These are phyloP conservation scores for Populus nigra DNA, from an alignment of 345 rosid genomes.

Conservation along the genomic window DNA sequence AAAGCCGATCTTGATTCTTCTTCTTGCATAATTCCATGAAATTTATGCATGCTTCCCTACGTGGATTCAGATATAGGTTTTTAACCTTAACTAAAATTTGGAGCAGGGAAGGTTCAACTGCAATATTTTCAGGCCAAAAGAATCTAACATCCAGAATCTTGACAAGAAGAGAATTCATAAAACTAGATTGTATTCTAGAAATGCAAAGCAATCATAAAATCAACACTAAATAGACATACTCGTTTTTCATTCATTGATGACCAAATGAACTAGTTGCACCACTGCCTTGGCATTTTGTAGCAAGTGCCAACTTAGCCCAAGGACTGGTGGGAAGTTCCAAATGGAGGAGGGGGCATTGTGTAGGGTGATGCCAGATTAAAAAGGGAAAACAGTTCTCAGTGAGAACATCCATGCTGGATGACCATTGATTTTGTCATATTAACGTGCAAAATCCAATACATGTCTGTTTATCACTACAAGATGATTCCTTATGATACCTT, in stretches of 20 bases:
- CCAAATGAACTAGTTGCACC: background rate
- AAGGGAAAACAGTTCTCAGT: background rate
- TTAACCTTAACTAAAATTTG: background rate
- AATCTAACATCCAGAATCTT: background rate
- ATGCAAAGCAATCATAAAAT: background rate
- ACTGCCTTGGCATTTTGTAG: background rate
- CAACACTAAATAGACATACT: background rate
- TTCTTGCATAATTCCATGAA: conserved; percentile 87
- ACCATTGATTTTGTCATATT: background rate
- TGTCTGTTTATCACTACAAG: too few relatives aligned
- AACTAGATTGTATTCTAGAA: background rate
- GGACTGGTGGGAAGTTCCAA: background rate
- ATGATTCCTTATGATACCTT: conserved; percentile 41
- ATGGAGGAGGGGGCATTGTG: background rate
- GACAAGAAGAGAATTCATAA: background rate
- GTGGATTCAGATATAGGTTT: conserved; percentile 8
- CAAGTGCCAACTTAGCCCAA: background rate
- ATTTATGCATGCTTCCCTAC: conserved; percentile 88
- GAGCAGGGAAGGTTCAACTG: background rate
- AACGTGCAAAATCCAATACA: too few relatives aligned
- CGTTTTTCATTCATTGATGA: background rate
- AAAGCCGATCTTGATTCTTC: conserved; percentile 88
- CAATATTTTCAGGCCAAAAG: background rate
- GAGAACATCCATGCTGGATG: background rate
- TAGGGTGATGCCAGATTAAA: background rate